A percentile compares a stretch with the other conserved stretches of the same genome.
Evolutionary conservation across 129 eudicot species (phyloP).

Genomic region (Heracleum sosnowskyi): DNA sequence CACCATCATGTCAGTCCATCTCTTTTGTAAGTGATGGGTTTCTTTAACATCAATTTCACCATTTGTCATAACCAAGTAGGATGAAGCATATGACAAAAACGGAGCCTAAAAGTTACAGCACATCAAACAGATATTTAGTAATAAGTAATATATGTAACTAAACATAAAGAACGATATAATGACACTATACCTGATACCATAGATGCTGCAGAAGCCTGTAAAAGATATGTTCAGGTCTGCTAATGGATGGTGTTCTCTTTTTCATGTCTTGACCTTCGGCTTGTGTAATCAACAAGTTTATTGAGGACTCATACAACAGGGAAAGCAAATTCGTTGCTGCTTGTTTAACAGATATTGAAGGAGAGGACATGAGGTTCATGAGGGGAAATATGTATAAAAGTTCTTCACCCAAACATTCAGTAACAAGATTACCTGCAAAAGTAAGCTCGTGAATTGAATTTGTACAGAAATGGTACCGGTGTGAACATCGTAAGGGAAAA

Average conservation of each 20-base stretch:
- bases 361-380: constrained; percentile 70
- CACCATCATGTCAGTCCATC: constrained; percentile 43
- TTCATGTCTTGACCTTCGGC: constrained; percentile 26
- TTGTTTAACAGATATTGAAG: constrained; percentile 67
- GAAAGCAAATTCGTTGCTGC: constrained; percentile 61
- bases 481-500: background rate
- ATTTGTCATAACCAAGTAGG: constrained; percentile 26
- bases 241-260: constrained; percentile 29
- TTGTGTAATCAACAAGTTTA: constrained; percentile 28
- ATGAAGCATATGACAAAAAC: constrained; percentile 26
- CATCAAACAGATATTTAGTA: background rate
- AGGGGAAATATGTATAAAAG: constrained; percentile 66
- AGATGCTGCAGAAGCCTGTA: constrained; percentile 55
- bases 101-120: constrained; percentile 50
- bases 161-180: constrained; percentile 17
- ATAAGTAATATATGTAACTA: background rate
- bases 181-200: constrained; percentile 65
- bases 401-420: constrained; percentile 32
- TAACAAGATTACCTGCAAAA: constrained; percentile 42
- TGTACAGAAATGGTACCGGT: background rate
- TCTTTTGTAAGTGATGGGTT: constrained; percentile 18
- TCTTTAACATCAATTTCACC: constrained; percentile 22
- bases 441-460: constrained; percentile 4
- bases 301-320: constrained; percentile 40
- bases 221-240: constrained; percentile 56